Evolutionary conservation across 805 yeast species (phyloP), one percentile per base, ranked within the genome.

Genomic region (Candida xiaguanensis): DNA sequence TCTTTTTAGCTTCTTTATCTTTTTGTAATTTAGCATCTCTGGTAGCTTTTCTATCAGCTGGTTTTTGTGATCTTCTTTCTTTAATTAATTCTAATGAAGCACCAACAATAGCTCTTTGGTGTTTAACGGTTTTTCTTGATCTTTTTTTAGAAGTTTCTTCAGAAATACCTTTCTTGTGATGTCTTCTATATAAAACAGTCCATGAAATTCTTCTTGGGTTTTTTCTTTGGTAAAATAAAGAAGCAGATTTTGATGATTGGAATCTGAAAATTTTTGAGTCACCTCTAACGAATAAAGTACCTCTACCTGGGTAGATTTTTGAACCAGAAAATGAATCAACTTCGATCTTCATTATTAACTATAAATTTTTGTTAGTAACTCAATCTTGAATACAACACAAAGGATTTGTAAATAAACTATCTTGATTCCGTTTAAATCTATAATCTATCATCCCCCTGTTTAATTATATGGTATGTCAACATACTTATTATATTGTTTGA

Each of bases 271-370:
- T 75, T 83, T 93, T 93, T 69, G 98, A 90, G 88, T 93, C 99
- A 65, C 98, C 98, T 78, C 99, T 89, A 75, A 93, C 89, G 70
- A 87, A 93, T 73, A 93, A 83, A 71, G 95, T 88, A 77, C 99
- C 98, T 82, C 97, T 88, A 78, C 99, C 99, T 80, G 99, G 99
- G 95, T 91, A 93, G 82, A 93, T 91, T 80, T 91, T 93, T 67
- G 91, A 76, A 75, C 99, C 99, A 65, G 99, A 91, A 81, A 93
- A 93, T 70, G 98, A 86, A 77, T 93, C 98, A 79, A 91, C 78
- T 85, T 93, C 99, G 77, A 93, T 87, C 95, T 93, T 93, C 99
- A 93, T 93, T 77, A 64, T 73, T 51, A 37, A 44, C 51, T 48
- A 47, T 38, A 45, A 28, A 8, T 31, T 37, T 71, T 66, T 67